Conservation (phyloP, 805 yeast species). For the Hanseniaspora nectarophila region DNA sequence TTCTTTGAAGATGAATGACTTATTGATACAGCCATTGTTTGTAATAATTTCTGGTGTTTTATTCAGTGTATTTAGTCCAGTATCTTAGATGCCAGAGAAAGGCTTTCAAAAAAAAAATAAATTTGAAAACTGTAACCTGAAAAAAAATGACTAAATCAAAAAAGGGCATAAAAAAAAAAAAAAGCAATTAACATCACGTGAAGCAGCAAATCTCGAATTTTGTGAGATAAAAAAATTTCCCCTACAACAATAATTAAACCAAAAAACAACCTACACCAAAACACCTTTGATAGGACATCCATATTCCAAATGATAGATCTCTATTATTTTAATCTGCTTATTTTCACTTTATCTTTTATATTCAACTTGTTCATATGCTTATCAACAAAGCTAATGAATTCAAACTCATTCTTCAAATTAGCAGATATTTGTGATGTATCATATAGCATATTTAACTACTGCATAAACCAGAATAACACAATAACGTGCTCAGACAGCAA, state of each 20-base stretch:
- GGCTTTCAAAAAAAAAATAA: too few relatives aligned
- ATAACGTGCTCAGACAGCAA: slow-evolving; percentile 15
- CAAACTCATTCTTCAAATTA: not conserved
- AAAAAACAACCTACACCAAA: too few relatives aligned
- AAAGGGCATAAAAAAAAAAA: too few relatives aligned
- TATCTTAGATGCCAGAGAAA: too few relatives aligned
- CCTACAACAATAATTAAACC: too few relatives aligned
- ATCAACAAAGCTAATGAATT: not conserved
- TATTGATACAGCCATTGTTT: not conserved
- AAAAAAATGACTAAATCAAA: too few relatives aligned
- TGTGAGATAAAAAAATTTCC: too few relatives aligned
- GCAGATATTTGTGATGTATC: not conserved
- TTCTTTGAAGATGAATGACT: not conserved
- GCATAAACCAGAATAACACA: slow-evolving; percentile 35
- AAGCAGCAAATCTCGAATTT: too few relatives aligned
- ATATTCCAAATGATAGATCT: not conserved
- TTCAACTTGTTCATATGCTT: not conserved
- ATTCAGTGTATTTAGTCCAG: too few relatives aligned
- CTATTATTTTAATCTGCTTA: not conserved
- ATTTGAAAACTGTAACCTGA: too few relatives aligned
- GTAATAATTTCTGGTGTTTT: not conserved
- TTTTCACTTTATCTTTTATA: not conserved
- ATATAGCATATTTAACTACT: slow-evolving; percentile 30
- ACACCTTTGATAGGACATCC: too few relatives aligned
- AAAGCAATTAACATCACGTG: too few relatives aligned